Percentiles rank a stretch among this genome's conserved stretches.
Conservation (phyloP, 257 asterid genomes). For the Jasminum sambac region DNA sequence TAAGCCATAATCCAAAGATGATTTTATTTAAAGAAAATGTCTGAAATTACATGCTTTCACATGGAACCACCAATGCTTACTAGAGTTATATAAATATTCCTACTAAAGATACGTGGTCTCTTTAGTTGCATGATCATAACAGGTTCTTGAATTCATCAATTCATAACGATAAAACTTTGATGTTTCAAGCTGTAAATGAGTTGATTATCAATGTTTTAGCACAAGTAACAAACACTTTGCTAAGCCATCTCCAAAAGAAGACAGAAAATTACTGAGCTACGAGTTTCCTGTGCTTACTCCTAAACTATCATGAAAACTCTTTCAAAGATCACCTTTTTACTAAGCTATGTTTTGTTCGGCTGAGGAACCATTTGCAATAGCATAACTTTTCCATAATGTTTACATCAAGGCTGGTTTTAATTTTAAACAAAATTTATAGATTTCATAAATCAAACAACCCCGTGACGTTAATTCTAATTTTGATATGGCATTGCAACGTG, state of each 20-base stretch:
- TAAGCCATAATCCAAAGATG: not conserved
- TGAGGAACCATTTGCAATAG: not conserved
- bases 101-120: not conserved
- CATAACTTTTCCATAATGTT: not conserved
- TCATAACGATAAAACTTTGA: not conserved
- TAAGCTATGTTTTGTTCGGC: not conserved
- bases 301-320: not conserved
- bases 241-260: too few species aligned
- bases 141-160: not conserved
- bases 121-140: not conserved
- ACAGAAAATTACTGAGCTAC: not conserved
- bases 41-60: not conserved
- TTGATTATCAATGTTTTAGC: too few species aligned
- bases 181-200: not conserved
- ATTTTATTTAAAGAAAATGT: too few species aligned
- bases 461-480: not conserved
- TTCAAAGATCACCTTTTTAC: not conserved
- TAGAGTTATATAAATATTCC: not conserved
- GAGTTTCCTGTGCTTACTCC: not conserved
- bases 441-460: not conserved
- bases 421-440: not conserved
- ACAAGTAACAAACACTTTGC: too few species aligned
- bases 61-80: not conserved
- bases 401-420: not conserved
- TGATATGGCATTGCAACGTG: slow-evolving; percentile 9